Conservation (phyloP, 768 basidiomycete genomes). For the Leccinellum luteum region DNA sequence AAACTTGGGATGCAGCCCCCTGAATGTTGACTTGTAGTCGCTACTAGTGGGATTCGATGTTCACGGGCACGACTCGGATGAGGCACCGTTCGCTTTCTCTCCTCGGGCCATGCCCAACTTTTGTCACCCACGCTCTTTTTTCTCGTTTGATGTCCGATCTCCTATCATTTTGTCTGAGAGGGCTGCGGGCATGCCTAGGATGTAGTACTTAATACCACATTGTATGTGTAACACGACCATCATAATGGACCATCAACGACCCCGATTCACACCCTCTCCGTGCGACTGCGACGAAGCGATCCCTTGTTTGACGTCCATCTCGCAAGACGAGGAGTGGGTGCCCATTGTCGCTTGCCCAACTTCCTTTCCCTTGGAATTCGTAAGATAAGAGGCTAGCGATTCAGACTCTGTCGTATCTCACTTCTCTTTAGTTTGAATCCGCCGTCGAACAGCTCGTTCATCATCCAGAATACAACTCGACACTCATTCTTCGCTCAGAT, state of each 20-base stretch:
- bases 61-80: neutral
- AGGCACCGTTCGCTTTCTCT: slow-evolving; percentile 20
- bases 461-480: slow-evolving; percentile 93
- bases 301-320: neutral
- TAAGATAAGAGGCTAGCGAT: slow-evolving; percentile 31
- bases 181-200: slow-evolving; percentile 12
- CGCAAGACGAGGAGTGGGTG: slow-evolving; percentile 17
- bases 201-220: slow-evolving; percentile 16
- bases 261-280: slow-evolving; percentile 26
- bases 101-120: neutral
- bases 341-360: slow-evolving; percentile 43
- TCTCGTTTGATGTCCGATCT: slow-evolving; percentile 18
- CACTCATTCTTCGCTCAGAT: slow-evolving; percentile 85
- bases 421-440: slow-evolving; percentile 57
- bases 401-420: neutral
- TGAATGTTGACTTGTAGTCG: slow-evolving; percentile 2
- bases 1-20: slow-evolving; percentile 26
- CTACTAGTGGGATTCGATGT: slow-evolving; percentile 3
- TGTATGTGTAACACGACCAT: neutral
- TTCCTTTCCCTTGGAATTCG: slow-evolving; percentile 42
- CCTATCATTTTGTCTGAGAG: slow-evolving; percentile 8
- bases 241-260: slow-evolving; percentile 9
- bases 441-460: slow-evolving; percentile 72
- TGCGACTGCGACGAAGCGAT: slow-evolving; percentile 9
- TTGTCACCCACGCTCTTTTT: slow-evolving; percentile 25